Percentiles rank a stretch among this genome's conserved stretches.
phyloP scores from a whole-genome alignment of 768 basidiomycete genomes.

The Suillus weaverae region DNA sequence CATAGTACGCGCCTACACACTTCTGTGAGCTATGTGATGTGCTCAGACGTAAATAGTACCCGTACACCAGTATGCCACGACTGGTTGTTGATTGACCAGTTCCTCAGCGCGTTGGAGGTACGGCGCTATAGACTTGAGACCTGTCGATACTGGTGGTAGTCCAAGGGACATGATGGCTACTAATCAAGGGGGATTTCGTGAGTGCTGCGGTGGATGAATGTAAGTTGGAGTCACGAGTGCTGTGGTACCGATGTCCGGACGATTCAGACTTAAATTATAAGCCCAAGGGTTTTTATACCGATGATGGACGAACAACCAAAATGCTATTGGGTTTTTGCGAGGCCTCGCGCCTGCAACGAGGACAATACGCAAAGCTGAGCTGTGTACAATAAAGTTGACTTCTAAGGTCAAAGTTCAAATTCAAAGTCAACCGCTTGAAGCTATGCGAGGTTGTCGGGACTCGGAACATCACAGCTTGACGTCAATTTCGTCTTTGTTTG shows the following conservation, averaged over 20 bases:
- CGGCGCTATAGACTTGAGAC: slow-evolving; percentile 69
- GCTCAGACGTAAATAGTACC: slow-evolving; percentile 16
- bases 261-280: neutral
- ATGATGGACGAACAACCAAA: neutral
- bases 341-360: slow-evolving; percentile 12
- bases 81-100: slow-evolving; percentile 75
- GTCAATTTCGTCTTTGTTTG: slow-evolving; percentile 3
- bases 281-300: slow-evolving; percentile 7
- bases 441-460: neutral
- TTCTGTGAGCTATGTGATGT: neutral
- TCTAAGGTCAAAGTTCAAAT: neutral
- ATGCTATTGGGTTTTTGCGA: neutral
- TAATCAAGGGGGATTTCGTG: neutral
- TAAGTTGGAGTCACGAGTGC: neutral
- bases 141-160: slow-evolving; percentile 57
- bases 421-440: neutral
- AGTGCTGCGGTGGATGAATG: neutral
- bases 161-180: slow-evolving; percentile 40
- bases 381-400: slow-evolving; percentile 3
- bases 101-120: slow-evolving; percentile 92
- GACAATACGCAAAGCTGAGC: slow-evolving; percentile 6
- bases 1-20: slow-evolving; percentile 82
- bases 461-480: slow-evolving; percentile 3
- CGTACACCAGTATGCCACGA: slow-evolving; percentile 96
- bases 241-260: neutral